Evolutionary conservation across 208 protist species (phyloP), one percentile per base, ranked within the genome.

Genomic region (Naegleria fowleri): DNA sequence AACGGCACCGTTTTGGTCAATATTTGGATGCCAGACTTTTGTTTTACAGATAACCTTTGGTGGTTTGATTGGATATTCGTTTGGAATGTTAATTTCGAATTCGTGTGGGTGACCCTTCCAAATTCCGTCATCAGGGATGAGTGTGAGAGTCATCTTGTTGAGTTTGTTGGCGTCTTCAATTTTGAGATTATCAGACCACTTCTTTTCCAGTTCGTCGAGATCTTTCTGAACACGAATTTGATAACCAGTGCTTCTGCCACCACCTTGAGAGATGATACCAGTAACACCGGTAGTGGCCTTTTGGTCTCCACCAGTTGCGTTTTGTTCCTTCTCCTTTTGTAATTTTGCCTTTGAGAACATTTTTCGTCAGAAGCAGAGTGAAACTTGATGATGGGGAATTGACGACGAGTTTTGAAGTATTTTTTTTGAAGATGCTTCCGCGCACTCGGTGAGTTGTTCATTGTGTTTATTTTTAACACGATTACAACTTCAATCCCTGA

Each of bases 1-100:
- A 33, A 93, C 76, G 22, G 90, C 29, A 33, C 92, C 92, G 9
- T 93, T 87, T 91, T 90, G 83, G 86, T 93, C 92, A 41, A 93
- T 93, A 36, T 93, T 93, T 86, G 92, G 92, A 76, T 93, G 92
- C 41, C 79, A 93, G 7, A 92, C 55, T 38, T 89, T 89, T 39
- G 86, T 89, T 40, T 67, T 67, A 41, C 86, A 89, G 29, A 67
- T 39, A 40, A 89, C 86, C 48, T 89, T 89, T 89, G 86, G 86
- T 25, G 86, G 33, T 40, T 89, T 59, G 11, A 89, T 89, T 41
- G 86, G 86, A 89, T 89, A 89, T 29, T 89, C 51, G 13, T 58
- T 38, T 33, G 41, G 25, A 67, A 89, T 67, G 48, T 41, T 41
- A 38, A 89, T 67, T 33, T 58, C 48, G 39, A 89, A 89, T n/a